phyloP scores from a whole-genome alignment of 2,329 filamentous ascomycete genomes.

The Fusarium brachygibbosum region DNA sequence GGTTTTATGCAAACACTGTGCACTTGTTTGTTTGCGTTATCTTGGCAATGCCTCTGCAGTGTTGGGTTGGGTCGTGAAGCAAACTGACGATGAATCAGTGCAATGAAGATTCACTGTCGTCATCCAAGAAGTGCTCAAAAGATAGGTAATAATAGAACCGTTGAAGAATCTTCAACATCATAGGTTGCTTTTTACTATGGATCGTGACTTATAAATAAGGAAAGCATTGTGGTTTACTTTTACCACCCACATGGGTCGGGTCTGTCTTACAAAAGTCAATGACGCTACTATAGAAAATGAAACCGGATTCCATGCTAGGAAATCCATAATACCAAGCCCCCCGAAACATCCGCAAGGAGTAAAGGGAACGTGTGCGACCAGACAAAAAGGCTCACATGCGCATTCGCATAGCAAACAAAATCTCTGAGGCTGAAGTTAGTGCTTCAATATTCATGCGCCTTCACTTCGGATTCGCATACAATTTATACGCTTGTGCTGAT shows the following conservation, averaged over 20 bases:
- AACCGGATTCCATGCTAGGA: slow-evolving; percentile 17
- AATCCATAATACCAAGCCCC: slow-evolving; percentile 19
- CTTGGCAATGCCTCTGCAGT: background rate
- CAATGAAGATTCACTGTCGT: background rate
- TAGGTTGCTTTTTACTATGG: slow-evolving; percentile 8
- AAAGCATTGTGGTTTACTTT: background rate
- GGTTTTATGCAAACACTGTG: slow-evolving; percentile 8
- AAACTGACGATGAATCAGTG: background rate
- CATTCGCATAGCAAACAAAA: slow-evolving; percentile 7
- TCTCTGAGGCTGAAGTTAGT: slow-evolving; percentile 16
- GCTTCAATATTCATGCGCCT: slow-evolving; percentile 25
- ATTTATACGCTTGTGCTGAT: background rate
- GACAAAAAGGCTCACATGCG: slow-evolving; percentile 4
- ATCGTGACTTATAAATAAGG: slow-evolving; percentile 8
- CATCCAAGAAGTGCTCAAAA: background rate
- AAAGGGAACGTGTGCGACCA: too few species aligned
- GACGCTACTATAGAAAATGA: slow-evolving; percentile 28
- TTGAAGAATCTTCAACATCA: background rate
- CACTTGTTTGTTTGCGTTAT: background rate
- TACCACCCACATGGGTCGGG: background rate
- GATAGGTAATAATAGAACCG: background rate
- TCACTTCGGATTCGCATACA: slow-evolving; percentile 31
- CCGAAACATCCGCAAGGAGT: slow-evolving; percentile 11
- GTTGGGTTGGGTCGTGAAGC: background rate
- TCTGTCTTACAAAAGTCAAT: slow-evolving; percentile 21